Base-by-base conservation (phyloP, 331 rosid genomes). In the Saraca asoca region DNA sequence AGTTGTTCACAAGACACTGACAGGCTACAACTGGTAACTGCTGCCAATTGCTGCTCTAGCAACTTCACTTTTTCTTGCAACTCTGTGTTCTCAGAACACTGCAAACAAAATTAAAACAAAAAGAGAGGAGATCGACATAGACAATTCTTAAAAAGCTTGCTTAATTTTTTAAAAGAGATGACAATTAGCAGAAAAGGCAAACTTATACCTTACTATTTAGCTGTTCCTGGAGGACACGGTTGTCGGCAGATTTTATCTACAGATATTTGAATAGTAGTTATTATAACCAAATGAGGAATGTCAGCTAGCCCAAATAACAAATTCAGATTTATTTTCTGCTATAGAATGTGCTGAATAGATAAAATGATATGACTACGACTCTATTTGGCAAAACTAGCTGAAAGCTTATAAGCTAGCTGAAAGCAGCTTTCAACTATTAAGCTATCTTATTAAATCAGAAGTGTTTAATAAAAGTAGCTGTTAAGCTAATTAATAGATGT, bases 171-270 rank as follows among this genome's bases (percentile, higher is more conserved):
- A 16, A 39, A 53, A 70, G 54, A 48, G 46, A 16, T 24, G 1
- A 3, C 48, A 9, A 61, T 57, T 49, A 13, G 49, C 12, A 70
- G 33, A 58, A 57, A 66, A 63, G 50, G 38, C 7, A 59, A 43
- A 61, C 58, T 20, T 64, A n/a, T 60, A 88, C 99, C 96, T 88
- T 95, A 79, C 86, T 81, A 74, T 88, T 84, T 75, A 94, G 85
- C 75, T 94, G 97, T 54, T 94, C 97, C 76, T 94, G 96, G 51
- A 94, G 99, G 38, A 94, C 83, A 43, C 96, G 97, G 58, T 94
- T 90, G 81, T 94, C 99, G 7, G 99, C 97, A 16, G 97, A 86
- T 83, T 88, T 90, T 76, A 94, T 78, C 99, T 94, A 82, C 72
- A 80, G 24, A 43, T 54, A 56, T 58, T 63, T 51, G 31, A 51